phyloP scores from a whole-genome alignment of 2,329 filamentous ascomycete genomes.

The Xylariaceae sp. region DNA sequence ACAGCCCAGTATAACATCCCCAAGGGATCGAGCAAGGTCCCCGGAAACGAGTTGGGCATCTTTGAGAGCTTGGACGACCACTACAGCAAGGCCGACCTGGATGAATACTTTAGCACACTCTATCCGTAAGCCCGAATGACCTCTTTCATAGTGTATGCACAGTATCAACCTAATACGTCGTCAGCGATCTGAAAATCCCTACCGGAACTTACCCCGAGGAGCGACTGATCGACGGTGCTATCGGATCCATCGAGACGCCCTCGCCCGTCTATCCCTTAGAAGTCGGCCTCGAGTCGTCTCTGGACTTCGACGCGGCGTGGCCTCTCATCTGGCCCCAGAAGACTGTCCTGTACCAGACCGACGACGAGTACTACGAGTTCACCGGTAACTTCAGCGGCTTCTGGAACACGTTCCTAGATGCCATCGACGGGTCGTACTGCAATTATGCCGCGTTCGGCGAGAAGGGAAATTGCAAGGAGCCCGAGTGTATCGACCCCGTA shows the following conservation, averaged over 20 bases:
- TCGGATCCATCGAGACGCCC: constrained; percentile 21
- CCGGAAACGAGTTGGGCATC: constrained; percentile 25
- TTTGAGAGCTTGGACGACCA: constrained; percentile 35
- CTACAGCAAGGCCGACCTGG: constrained; percentile 31
- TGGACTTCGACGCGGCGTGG: constrained; percentile 22
- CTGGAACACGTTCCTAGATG: constrained; percentile 21
- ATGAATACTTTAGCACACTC: constrained; percentile 27
- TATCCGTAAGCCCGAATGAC: constrained; percentile 23
- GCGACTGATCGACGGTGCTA: constrained; percentile 32
- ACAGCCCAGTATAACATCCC: constrained; percentile 22
- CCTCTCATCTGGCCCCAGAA: constrained; percentile 22
- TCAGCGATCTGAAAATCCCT: constrained; percentile 22
- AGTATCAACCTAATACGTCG: constrained; percentile 2
- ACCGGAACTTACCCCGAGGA: constrained; percentile 32
- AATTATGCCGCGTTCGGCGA: constrained; percentile 21
- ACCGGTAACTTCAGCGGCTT: constrained; percentile 30
- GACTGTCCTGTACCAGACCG: constrained; percentile 21
- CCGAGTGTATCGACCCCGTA: constrained; percentile 17
- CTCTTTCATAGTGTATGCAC: neutral
- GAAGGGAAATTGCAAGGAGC: constrained; percentile 20
- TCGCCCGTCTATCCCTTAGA: constrained; percentile 18
- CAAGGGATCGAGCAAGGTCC: constrained; percentile 14
- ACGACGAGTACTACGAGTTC: constrained; percentile 25
- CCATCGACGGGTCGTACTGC: constrained; percentile 24
- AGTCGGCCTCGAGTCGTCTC: constrained; percentile 21